Evolutionary conservation across 2,329 filamentous ascomycete genomes (phyloP), one percentile per base, ranked within the genome.

Genomic region (Neoscytalidium dimidiatum): DNA sequence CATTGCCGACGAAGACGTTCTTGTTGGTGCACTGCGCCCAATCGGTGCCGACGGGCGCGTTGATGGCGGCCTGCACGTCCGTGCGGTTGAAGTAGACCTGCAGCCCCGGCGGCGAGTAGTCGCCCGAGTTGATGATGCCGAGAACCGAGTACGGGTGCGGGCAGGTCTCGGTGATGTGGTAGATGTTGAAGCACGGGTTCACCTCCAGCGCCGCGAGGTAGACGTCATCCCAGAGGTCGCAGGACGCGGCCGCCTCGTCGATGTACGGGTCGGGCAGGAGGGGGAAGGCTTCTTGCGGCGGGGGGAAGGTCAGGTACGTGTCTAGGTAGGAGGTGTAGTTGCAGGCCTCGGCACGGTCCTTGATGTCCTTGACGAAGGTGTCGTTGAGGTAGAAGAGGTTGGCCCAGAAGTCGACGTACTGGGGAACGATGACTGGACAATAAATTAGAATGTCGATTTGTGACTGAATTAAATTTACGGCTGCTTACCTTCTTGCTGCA

Each of bases 141-240:
- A 78, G 72, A 46, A 74, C 73, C 2, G 72, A 73, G 66, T 71
- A 80, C 1, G 73, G 77, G 61, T 76, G 73, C 19, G 62, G 62
- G 68, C 79, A 81, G 21, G 73, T 72, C 4, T 71, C 68, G 3
- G 73, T 77, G 65, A 82, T 80, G 69, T 82, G 77, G 69, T 84
- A 83, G 57, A 81, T 77, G 71, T 84, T 82, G 75, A 83, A 84
- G 73, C 82, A 84, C 0, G 82, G 81, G 67, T 84, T 84, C 19
- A 78, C 72, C 46, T 77, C 77, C 1, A 80, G 68, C 4, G 77
- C 74, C 3, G 79, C 80, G 11, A 69, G 52, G 68, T 76, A 77
- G 35, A 78, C 73, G 56, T 74, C 74, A 64, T 79, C 76, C 64
- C 78, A 80, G 48, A 78, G 69, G 66, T 80, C 79, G 26, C 61